Evolutionary conservation across 73 alveolate species (phyloP).

Genomic region (Tetrahymena malaccensis): DNA sequence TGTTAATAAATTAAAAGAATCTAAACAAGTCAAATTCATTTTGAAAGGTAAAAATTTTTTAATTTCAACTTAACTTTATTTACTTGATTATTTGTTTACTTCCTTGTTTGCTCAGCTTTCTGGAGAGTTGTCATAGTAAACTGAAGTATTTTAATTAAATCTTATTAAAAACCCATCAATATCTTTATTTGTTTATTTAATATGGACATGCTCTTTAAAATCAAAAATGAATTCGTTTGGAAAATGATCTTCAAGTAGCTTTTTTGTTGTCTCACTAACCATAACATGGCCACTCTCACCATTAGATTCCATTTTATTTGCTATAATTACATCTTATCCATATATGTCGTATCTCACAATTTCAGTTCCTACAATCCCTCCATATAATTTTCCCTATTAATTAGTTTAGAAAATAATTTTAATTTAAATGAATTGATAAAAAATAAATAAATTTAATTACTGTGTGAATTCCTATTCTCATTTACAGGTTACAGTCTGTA

Average conservation of each 20-base stretch:
- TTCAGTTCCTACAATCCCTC: constrained; percentile 42
- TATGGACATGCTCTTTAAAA: not conserved
- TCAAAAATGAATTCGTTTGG: not conserved
- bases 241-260: constrained; percentile 9
- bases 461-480: constrained; percentile 64
- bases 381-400: constrained; percentile 23
- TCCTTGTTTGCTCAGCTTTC: not conserved
- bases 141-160: not conserved
- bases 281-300: constrained; percentile 33
- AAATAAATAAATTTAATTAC: constrained; percentile 5
- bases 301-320: constrained; percentile 42
- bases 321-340: constrained; percentile 42
- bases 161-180: not conserved
- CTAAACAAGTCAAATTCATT: too few relatives aligned
- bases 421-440: not conserved
- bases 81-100: not conserved
- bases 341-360: constrained; percentile 36
- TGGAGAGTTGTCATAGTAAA: not conserved
- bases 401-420: not conserved
- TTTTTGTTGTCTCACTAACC: constrained; percentile 29
- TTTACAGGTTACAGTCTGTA: constrained; percentile 53
- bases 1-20: too few relatives aligned
- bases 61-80: not conserved
- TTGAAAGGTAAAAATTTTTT: too few relatives aligned
- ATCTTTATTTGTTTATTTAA: not conserved